Conservation (phyloP, 2,329 filamentous ascomycete genomes). For the Camptophora hylomeconis region DNA sequence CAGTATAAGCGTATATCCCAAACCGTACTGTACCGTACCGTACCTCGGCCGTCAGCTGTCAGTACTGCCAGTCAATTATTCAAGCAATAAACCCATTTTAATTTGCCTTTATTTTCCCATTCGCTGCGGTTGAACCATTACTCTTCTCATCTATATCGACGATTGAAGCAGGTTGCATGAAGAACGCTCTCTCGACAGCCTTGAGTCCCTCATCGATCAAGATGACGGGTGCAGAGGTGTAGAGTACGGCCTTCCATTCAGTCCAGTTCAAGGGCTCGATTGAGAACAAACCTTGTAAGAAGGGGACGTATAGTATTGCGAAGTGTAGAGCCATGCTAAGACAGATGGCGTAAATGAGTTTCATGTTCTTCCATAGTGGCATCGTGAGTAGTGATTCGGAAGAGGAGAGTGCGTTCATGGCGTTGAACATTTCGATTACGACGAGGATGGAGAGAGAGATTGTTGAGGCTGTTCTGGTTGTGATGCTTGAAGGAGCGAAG, state of each 20-base stretch:
- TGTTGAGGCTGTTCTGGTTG: conserved; percentile 75
- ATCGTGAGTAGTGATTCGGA: conserved; percentile 88
- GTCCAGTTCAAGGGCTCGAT: conserved; percentile 74
- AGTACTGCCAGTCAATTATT: too few relatives aligned
- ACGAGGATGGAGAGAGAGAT: conserved; percentile 84
- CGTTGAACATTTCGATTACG: conserved; percentile 98
- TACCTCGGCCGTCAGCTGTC: too few relatives aligned
- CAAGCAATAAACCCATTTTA: too few relatives aligned
- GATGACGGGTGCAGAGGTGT: conserved; percentile 83
- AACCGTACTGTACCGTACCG: too few relatives aligned
- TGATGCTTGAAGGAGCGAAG: conserved; percentile 65
- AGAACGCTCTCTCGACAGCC: conserved; percentile 56
- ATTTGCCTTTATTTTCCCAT: conserved; percentile 17
- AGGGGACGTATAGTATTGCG: conserved; percentile 78
- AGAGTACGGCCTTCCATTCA: conserved; percentile 86
- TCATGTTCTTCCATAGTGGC: conserved; percentile 97
- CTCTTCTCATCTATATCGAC: conserved; percentile 1
- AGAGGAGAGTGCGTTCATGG: conserved; percentile 92
- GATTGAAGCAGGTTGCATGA: conserved; percentile 22
- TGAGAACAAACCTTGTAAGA: conserved; percentile 78
- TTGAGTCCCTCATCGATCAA: conserved; percentile 78
- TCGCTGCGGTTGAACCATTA: conserved; percentile 11
- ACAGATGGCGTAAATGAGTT: conserved; percentile 86
- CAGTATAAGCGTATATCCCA: too few relatives aligned
- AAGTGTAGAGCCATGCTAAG: conserved; percentile 94